A percentile compares a stretch with the other conserved stretches of the same genome.
These are phyloP conservation scores for Blechomonas ayalai DNA, from an alignment of 208 protist species.

Conservation along the genomic window DNA sequence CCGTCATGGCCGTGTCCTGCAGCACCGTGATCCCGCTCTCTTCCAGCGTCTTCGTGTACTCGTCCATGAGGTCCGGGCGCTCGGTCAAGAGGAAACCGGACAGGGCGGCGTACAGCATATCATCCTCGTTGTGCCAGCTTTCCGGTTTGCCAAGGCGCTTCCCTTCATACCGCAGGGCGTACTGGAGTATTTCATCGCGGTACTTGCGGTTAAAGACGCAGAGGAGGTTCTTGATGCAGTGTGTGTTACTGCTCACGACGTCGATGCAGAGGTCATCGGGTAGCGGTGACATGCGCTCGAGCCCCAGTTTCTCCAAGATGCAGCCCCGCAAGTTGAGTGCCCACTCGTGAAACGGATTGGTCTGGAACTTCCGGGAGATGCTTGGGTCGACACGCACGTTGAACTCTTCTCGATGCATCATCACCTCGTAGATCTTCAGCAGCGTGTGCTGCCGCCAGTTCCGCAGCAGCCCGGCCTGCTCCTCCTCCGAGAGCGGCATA, in stretches of 20 bases:
- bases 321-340: conserved; percentile 67
- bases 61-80: conserved; percentile 59
- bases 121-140: conserved; percentile 67
- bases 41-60: conserved; percentile 53
- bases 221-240: conserved; percentile 87
- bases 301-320: conserved; percentile 61
- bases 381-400: conserved; percentile 82
- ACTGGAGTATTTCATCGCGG: conserved; percentile 43
- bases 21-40: conserved; percentile 65
- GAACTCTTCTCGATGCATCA: conserved; percentile 90
- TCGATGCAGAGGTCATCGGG: conserved; percentile 74
- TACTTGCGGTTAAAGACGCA: conserved; percentile 75
- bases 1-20: conserved; percentile 81
- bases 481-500: conserved; percentile 54
- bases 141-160: conserved; percentile 26
- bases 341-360: conserved; percentile 82
- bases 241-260: conserved; percentile 87
- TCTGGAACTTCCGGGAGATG: conserved; percentile 71
- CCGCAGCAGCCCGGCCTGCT: conserved; percentile 58
- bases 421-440: conserved; percentile 77
- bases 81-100: conserved; percentile 44
- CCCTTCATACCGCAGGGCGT: conserved; percentile 24
- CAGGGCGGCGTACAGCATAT: conserved; percentile 65
- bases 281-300: conserved; percentile 37
- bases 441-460: conserved; percentile 61